A percentile compares a stretch with the other conserved stretches of the same genome.
Conservation (phyloP, 352 stramenopile genomes). For the Nothophytophthora sp. region DNA sequence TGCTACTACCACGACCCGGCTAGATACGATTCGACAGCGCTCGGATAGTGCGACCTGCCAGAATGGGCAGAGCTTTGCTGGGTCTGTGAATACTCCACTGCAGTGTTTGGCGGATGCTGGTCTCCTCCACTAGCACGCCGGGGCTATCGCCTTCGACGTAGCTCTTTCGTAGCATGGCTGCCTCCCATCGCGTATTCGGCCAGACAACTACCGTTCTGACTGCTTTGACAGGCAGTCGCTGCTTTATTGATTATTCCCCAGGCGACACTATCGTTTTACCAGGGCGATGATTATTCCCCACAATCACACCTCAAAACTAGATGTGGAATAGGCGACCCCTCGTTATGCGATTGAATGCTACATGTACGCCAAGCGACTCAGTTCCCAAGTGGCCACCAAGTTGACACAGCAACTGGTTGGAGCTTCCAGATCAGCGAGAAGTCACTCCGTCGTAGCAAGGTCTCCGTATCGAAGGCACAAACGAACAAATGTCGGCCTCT, state of each 20-base stretch:
- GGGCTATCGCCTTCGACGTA: conserved; percentile 2
- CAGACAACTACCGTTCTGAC: conserved; percentile 55
- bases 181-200: conserved; percentile 46
- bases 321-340: too few species aligned
- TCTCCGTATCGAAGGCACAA: too few species aligned
- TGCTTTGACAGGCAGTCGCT: conserved; percentile 49
- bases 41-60: conserved; percentile 53
- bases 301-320: too few species aligned
- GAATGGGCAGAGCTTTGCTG: conserved; percentile 79
- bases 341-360: too few species aligned
- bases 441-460: too few species aligned
- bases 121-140: conserved; percentile 7
- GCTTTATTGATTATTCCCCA: conserved; percentile 27
- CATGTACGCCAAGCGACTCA: too few species aligned
- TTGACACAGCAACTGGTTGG: not conserved
- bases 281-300: too few species aligned
- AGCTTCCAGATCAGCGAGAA: too few species aligned
- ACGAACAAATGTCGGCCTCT: conserved; percentile 24
- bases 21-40: conserved; percentile 44
- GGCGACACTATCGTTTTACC: too few species aligned
- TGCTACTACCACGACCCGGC: conserved; percentile 30
- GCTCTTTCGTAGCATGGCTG: conserved; percentile 14
- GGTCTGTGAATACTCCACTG: conserved; percentile 44
- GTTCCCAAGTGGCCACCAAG: not conserved
- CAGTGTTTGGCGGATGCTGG: conserved; percentile 1